Base-by-base conservation (phyloP, 2,329 filamentous ascomycete genomes). In the Aspergillus novofumigatus region DNA sequence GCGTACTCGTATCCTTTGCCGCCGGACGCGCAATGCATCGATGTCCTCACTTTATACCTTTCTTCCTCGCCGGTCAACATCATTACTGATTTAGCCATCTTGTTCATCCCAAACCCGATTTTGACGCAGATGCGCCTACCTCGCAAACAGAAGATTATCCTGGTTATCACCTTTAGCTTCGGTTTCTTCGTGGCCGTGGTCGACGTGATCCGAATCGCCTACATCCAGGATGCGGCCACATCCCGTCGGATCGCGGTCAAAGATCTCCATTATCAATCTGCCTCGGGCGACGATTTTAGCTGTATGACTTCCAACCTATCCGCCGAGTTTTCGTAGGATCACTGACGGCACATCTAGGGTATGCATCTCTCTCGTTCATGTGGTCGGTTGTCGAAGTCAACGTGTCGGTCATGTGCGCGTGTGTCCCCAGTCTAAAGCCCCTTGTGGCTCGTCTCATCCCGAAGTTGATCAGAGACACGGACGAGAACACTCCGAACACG, bases 301-400 rank as follows among this genome's bases (percentile, higher is more conserved):
- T 86, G 81, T 76, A 68, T 20, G 20, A 21, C 21, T 42, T 26
- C 26, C 9, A 25, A n/a, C 41, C 53, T 29, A 26, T 21, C 14
- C n/a, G 7, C 11, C 17, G 21, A 5, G 5, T 7, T n/a, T n/a
- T 25, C 25, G 2, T 10, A 32, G 10, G 8, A 25, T 28, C 9
- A 3, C 26, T 56, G 20, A 51, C 38, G n/a, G 23, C 14, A 23
- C 44, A 57, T 86, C 86, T 82, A 54, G 90, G 85, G 86, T 92
- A 93, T 68, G 90, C 90, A 0, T 91, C 90, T 0, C 77, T 92
- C 4, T 90, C 91, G 0, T 88, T 95, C 69, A 93, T 96, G 90
- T 97, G 92, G 93, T 93, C 90, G 17, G 89, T 88, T 11, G 86
- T 97, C 54, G 92, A 97, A 72, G 91, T 96, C 68, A 94, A 96